phyloP scores from a whole-genome alignment of 2,329 filamentous ascomycete species.

The Pyrenophora tritici-repentis region DNA sequence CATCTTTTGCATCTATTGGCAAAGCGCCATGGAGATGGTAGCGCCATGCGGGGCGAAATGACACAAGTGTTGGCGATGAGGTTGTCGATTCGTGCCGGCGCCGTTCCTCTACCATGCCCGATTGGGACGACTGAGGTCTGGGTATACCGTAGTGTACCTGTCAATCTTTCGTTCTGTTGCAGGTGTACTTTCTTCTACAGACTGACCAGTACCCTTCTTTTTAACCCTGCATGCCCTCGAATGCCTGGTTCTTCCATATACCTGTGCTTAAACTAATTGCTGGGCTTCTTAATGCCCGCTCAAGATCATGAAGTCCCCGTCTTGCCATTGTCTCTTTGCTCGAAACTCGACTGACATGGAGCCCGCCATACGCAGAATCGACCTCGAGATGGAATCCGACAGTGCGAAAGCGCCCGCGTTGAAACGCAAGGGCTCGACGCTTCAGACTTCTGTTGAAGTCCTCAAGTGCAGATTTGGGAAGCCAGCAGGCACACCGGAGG shows the following conservation, averaged over 20 bases:
- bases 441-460: conserved; percentile 41
- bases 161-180: conserved; percentile 4
- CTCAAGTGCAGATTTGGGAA: conserved; percentile 38
- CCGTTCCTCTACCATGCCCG: conserved; percentile 3
- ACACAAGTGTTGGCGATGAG: conserved; percentile 6
- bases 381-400: conserved; percentile 20
- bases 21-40: conserved; percentile 13
- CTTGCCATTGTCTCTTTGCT: conserved; percentile 24
- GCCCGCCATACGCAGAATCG: conserved; percentile 19
- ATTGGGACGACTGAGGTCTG: conserved; percentile 5
- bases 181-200: conserved; percentile 1
- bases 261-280: background rate
- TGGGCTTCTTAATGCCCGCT: conserved; percentile 7
- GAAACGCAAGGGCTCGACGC: conserved; percentile 29
- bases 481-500: conserved; percentile 12
- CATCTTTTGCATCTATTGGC: conserved; percentile 7
- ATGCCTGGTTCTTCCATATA: background rate
- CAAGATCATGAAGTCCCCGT: conserved; percentile 20
- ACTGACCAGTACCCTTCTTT: background rate
- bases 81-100: conserved; percentile 16
- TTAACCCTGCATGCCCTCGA: conserved; percentile 6
- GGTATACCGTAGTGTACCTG: conserved; percentile 1
- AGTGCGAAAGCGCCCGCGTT: conserved; percentile 8
- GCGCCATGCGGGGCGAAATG: conserved; percentile 16
- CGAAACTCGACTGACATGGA: conserved; percentile 19